phyloP scores from a whole-genome alignment of 176 grass and related monocot species.

The Avena sativa region DNA sequence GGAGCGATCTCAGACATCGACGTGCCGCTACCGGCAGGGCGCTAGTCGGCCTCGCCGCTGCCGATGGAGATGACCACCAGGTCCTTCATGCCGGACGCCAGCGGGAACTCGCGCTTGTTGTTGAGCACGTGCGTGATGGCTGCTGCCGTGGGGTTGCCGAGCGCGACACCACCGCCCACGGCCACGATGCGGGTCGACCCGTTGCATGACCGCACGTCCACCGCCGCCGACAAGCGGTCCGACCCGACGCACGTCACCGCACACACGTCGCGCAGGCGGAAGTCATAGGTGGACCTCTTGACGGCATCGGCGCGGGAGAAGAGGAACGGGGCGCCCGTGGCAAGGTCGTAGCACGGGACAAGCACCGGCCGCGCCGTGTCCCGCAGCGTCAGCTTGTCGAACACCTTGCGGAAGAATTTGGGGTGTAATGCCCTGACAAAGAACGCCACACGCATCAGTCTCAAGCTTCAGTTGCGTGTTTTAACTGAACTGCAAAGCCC shows the following conservation, averaged over 20 bases:
- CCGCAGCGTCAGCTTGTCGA: constrained; percentile 72
- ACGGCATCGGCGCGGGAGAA: constrained; percentile 92
- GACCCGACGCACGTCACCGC: constrained; percentile 37
- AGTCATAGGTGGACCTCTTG: constrained; percentile 72
- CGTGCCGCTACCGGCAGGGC: background rate
- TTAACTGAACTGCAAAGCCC: too few relatives aligned
- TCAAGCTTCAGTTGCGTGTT: too few relatives aligned
- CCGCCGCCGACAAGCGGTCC: constrained; percentile 25
- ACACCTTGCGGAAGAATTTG: constrained; percentile 39
- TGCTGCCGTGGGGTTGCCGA: constrained; percentile 85
- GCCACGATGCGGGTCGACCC: constrained; percentile 70
- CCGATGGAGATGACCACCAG: constrained; percentile 88
- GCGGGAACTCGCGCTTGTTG: constrained; percentile 92
- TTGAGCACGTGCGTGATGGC: constrained; percentile 98
- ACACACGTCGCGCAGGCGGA: constrained; percentile 73
- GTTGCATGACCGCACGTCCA: constrained; percentile 66
- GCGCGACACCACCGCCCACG: constrained; percentile 56
- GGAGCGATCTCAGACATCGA: constrained; percentile 50
- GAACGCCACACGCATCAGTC: too few relatives aligned
- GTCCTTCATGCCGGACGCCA: constrained; percentile 63
- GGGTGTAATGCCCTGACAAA: too few relatives aligned
- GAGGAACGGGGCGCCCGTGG: constrained; percentile 71
- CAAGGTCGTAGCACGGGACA: constrained; percentile 88
- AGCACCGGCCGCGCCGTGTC: constrained; percentile 78
- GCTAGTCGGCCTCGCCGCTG: constrained; percentile 43